Evolutionary conservation across 2,329 filamentous ascomycete species (phyloP).

Genomic region (Hypomyces rosellus): DNA sequence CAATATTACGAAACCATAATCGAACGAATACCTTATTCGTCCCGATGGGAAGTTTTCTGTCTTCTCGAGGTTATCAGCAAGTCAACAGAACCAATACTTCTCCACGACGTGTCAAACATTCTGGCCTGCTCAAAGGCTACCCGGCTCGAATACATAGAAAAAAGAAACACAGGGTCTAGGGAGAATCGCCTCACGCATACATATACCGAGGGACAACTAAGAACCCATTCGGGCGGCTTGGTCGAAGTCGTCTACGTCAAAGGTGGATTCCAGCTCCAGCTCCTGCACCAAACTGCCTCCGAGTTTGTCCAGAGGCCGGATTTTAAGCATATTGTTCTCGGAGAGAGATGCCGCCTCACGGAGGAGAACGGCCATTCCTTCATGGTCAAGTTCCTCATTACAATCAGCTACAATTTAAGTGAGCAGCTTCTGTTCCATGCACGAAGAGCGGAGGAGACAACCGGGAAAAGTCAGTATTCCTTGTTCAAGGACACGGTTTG

Average conservation of each 20-base stretch:
- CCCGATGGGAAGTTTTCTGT: conserved; percentile 2
- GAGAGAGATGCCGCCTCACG: background rate
- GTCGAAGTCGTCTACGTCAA: background rate
- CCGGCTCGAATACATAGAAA: too few species aligned
- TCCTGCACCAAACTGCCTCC: background rate
- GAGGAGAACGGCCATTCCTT: background rate
- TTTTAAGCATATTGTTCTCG: background rate
- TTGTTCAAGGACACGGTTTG: background rate
- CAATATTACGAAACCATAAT: background rate
- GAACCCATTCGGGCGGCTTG: background rate
- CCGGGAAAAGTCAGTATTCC: background rate
- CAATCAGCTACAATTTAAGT: background rate
- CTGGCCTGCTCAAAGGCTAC: background rate
- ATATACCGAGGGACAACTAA: background rate
- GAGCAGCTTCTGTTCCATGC: background rate
- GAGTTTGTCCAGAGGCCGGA: background rate
- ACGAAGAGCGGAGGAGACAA: background rate
- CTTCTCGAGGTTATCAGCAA: conserved; percentile 3
- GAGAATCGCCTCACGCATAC: too few species aligned
- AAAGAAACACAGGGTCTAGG: too few species aligned
- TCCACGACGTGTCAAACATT: background rate
- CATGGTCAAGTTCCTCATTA: background rate
- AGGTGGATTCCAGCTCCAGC: background rate
- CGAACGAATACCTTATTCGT: background rate
- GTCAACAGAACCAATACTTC: background rate